These are phyloP conservation scores for Phytophthora sp. DNA, from an alignment of 352 stramenopile genomes.

Conservation along the genomic window DNA sequence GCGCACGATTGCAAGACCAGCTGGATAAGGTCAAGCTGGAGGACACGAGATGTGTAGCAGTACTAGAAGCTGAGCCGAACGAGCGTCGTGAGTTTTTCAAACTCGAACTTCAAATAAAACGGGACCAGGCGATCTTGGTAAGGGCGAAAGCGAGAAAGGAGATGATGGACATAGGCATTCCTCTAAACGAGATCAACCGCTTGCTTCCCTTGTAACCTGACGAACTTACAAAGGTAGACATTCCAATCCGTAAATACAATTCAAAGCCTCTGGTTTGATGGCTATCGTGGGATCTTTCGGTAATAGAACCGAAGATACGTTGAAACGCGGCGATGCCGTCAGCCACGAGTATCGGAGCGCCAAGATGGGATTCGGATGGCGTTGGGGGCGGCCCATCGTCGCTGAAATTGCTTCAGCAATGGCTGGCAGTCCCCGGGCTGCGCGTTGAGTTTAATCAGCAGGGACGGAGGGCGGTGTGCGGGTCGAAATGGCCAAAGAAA, in stretches of 20 bases:
- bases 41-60: not conserved
- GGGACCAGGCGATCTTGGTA: conserved; percentile 37
- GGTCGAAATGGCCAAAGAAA: not conserved
- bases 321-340: not conserved
- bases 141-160: conserved; percentile 40
- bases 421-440: conserved; percentile 25
- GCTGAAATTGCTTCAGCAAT: conserved; percentile 29
- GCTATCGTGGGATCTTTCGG: not conserved
- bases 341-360: not conserved
- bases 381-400: conserved; percentile 3
- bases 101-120: conserved; percentile 43
- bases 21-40: not conserved
- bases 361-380: conserved; percentile 7
- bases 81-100: conserved; percentile 42
- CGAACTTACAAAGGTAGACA: too few species aligned
- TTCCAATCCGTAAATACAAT: too few species aligned
- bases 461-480: not conserved
- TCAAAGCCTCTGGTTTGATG: too few species aligned
- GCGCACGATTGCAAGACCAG: not conserved
- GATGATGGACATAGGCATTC: conserved; percentile 38
- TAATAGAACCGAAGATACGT: not conserved
- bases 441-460: conserved; percentile 15
- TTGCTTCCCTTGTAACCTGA: conserved; percentile 36
- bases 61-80: conserved; percentile 21
- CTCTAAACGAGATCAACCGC: conserved; percentile 32